Evolutionary conservation across 495 filamentous ascomycete genomes (phyloP).

Genomic region (Astrothelium macrocarpum): DNA sequence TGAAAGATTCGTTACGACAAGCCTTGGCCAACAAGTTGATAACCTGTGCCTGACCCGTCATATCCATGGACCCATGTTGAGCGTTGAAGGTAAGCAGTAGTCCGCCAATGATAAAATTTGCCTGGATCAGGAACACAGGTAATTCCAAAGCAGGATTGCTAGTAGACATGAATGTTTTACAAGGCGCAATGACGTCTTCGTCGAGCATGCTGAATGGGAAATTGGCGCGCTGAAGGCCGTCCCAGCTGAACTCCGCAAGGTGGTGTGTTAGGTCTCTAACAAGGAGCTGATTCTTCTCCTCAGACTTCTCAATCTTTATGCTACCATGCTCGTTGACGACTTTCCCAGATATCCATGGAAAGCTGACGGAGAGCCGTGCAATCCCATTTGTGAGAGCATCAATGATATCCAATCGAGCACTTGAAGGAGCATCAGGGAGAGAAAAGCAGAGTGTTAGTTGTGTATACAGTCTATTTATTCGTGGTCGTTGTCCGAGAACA

Average conservation of each 20-base stretch:
- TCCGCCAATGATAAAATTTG: conserved; percentile 43
- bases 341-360: conserved; percentile 48
- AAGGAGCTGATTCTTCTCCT: conserved; percentile 30
- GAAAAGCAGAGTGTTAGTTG: conserved; percentile 36
- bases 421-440: conserved; percentile 19
- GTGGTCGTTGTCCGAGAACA: conserved; percentile 26
- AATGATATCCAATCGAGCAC: conserved; percentile 23
- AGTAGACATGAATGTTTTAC: conserved; percentile 32
- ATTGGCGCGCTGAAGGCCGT: conserved; percentile 30
- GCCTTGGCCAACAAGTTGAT: conserved; percentile 44
- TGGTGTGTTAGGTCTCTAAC: conserved; percentile 36
- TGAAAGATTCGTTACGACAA: conserved; percentile 40
- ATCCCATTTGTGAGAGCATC: conserved; percentile 31
- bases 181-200: conserved; percentile 39
- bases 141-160: conserved; percentile 18
- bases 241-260: conserved; percentile 30
- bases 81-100: conserved; percentile 40
- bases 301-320: conserved; percentile 34
- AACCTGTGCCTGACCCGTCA: conserved; percentile 42
- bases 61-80: conserved; percentile 47
- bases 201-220: conserved; percentile 48
- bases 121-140: conserved; percentile 45
- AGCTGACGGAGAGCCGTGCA: conserved; percentile 30
- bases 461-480: conserved; percentile 34
- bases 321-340: conserved; percentile 37